These are phyloP conservation scores for Fusarium euwallaceae DNA, from an alignment of 2,329 filamentous ascomycete species.

Conservation along the genomic window DNA sequence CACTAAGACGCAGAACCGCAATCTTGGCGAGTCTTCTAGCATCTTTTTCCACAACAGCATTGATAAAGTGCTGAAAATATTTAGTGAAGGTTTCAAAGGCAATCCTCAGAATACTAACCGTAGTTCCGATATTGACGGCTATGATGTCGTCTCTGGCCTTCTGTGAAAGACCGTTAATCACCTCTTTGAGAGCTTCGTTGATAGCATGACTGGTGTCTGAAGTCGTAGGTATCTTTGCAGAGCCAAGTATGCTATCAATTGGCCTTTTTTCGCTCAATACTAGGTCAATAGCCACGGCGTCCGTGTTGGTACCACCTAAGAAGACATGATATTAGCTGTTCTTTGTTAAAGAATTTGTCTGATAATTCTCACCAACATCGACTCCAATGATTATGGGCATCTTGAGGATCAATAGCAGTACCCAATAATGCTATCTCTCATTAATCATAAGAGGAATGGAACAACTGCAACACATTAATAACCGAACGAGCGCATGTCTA, in stretches of 20 bases:
- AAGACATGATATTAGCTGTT: neutral
- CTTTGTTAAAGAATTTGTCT: neutral
- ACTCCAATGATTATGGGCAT: constrained; percentile 28
- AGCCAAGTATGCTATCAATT: constrained; percentile 3
- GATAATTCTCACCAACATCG: constrained; percentile 11
- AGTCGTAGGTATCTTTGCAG: constrained; percentile 13
- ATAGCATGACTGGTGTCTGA: constrained; percentile 3
- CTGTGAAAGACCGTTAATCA: neutral
- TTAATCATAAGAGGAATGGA: neutral
- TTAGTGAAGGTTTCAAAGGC: neutral
- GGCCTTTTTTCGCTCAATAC: neutral
- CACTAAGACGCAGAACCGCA: constrained; percentile 58
- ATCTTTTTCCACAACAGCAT: constrained; percentile 60
- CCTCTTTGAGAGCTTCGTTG: neutral
- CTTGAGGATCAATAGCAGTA: neutral
- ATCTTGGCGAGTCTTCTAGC: constrained; percentile 55
- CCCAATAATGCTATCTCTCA: neutral
- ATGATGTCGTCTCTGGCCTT: neutral
- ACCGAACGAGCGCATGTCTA: neutral
- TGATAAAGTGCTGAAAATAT: constrained; percentile 55
- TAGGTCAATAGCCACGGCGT: constrained; percentile 18
- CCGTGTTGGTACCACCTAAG: constrained; percentile 19
- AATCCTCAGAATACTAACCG: neutral
- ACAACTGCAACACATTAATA: neutral
- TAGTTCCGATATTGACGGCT: constrained; percentile 19